phyloP scores from a whole-genome alignment of 2,329 filamentous ascomycete species.

The Bimuria novae-zelandiae region DNA sequence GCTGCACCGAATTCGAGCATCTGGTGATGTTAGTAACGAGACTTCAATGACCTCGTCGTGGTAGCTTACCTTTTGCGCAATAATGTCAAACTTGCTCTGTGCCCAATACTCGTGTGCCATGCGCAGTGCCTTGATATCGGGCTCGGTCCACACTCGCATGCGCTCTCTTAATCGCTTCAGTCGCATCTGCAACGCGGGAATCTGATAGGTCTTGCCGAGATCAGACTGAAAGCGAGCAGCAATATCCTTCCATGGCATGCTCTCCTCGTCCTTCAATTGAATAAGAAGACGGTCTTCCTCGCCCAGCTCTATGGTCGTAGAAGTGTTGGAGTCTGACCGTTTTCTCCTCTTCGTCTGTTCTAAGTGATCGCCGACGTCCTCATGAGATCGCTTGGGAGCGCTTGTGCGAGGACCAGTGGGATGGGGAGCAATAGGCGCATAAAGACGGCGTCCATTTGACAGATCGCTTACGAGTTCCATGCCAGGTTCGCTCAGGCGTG shows the following conservation, averaged over 20 bases:
- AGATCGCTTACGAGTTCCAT: constrained; percentile 35
- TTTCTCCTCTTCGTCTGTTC: constrained; percentile 47
- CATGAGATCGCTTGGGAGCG: constrained; percentile 43
- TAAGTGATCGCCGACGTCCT: constrained; percentile 42
- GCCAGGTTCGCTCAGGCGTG: constrained; percentile 38
- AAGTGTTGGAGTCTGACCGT: constrained; percentile 44
- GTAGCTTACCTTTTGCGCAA: constrained; percentile 53
- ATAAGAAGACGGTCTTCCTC: constrained; percentile 58
- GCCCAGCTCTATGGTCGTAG: constrained; percentile 48
- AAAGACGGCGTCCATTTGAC: constrained; percentile 49
- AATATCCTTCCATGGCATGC: constrained; percentile 60
- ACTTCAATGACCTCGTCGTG: not conserved
- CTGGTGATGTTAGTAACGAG: constrained; percentile 38
- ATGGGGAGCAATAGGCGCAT: constrained; percentile 51
- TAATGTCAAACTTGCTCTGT: constrained; percentile 59
- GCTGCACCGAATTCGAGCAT: constrained; percentile 57
- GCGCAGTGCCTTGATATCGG: constrained; percentile 54
- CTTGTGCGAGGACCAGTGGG: constrained; percentile 42
- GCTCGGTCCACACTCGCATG: constrained; percentile 57
- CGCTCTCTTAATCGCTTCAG: constrained; percentile 57
- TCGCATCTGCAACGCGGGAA: constrained; percentile 60
- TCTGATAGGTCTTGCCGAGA: constrained; percentile 54
- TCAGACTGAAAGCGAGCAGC: constrained; percentile 55
- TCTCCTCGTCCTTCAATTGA: constrained; percentile 57
- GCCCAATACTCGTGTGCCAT: constrained; percentile 59